A percentile compares a stretch with the other conserved stretches of the same genome.
Evolutionary conservation across 169 alveolate genomes (phyloP).

Genomic region (Theileria parva): DNA sequence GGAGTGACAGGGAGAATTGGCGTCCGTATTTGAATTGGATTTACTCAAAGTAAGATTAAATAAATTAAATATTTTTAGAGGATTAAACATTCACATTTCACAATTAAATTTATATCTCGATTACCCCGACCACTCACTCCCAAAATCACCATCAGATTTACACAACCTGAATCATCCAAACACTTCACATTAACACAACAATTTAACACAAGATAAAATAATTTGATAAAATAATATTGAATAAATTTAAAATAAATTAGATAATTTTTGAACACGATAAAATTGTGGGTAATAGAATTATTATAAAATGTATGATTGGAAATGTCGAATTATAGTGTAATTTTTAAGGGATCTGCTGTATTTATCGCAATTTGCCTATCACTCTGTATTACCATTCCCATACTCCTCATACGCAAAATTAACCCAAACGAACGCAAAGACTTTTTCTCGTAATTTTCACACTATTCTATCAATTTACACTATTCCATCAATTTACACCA

Average conservation of each 20-base stretch:
- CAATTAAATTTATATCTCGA: slow-evolving; percentile 65
- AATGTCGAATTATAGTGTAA: slow-evolving; percentile 3
- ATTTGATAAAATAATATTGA: background rate
- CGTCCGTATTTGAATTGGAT: slow-evolving; percentile 74
- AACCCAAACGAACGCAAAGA: slow-evolving; percentile 4
- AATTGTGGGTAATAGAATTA: background rate
- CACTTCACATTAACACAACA: background rate
- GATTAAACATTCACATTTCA: slow-evolving; percentile 69
- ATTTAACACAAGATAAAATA: background rate
- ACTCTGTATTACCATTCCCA: slow-evolving; percentile 17
- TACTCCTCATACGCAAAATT: slow-evolving; percentile 4
- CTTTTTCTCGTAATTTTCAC: slow-evolving; percentile 13
- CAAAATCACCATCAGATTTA: background rate
- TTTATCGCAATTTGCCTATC: slow-evolving; percentile 23
- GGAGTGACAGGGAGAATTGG: slow-evolving; percentile 75
- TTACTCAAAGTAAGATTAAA: slow-evolving; percentile 27
- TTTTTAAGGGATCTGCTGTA: slow-evolving; percentile 25
- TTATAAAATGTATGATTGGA: background rate
- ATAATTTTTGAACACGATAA: too few relatives aligned
- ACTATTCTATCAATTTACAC: background rate
- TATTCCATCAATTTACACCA: background rate
- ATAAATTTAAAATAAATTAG: background rate
- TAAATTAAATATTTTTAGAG: slow-evolving; percentile 18
- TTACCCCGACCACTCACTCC: slow-evolving; percentile 13
- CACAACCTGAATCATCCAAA: background rate